phyloP scores from a whole-genome alignment of 2,329 filamentous ascomycete genomes.

The Aurifilum marmelostoma region DNA sequence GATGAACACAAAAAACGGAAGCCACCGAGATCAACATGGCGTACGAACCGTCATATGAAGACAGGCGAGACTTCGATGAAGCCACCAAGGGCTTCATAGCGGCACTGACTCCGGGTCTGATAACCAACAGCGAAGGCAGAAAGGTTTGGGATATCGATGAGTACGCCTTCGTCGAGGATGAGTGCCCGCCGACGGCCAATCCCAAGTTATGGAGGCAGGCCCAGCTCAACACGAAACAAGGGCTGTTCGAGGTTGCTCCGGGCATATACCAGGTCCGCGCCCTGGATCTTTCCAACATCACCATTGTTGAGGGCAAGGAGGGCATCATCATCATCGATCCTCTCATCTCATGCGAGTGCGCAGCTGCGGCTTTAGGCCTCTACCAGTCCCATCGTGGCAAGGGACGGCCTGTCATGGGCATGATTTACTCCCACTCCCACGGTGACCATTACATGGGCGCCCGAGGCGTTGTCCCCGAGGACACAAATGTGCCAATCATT shows the following conservation, averaged over 20 bases:
- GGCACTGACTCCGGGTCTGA: slow-evolving; percentile 22
- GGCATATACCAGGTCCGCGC: slow-evolving; percentile 47
- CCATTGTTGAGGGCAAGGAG: slow-evolving; percentile 41
- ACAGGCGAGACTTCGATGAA: slow-evolving; percentile 29
- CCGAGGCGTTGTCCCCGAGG: slow-evolving; percentile 31
- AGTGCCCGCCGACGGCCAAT: slow-evolving; percentile 37
- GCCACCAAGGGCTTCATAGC: slow-evolving; percentile 29
- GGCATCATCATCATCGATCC: slow-evolving; percentile 46
- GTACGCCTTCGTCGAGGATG: slow-evolving; percentile 37
- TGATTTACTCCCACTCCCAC: slow-evolving; percentile 48
- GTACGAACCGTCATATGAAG: slow-evolving; percentile 4
- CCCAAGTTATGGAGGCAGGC: slow-evolving; percentile 42
- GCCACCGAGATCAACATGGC: neutral
- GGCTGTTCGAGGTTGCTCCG: slow-evolving; percentile 41
- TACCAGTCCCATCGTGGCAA: slow-evolving; percentile 38
- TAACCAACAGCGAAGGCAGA: slow-evolving; percentile 27
- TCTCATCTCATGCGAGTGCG: slow-evolving; percentile 42
- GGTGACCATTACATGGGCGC: slow-evolving; percentile 43
- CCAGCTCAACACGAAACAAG: slow-evolving; percentile 37
- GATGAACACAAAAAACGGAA: neutral
- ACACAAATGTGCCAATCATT: slow-evolving; percentile 34
- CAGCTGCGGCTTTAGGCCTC: slow-evolving; percentile 38
- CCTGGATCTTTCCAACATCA: slow-evolving; percentile 47
- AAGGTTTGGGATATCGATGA: slow-evolving; percentile 38
- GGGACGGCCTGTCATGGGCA: slow-evolving; percentile 35